Base-by-base conservation (phyloP, 2,329 filamentous ascomycete species). In the Claviceps fusiformis region DNA sequence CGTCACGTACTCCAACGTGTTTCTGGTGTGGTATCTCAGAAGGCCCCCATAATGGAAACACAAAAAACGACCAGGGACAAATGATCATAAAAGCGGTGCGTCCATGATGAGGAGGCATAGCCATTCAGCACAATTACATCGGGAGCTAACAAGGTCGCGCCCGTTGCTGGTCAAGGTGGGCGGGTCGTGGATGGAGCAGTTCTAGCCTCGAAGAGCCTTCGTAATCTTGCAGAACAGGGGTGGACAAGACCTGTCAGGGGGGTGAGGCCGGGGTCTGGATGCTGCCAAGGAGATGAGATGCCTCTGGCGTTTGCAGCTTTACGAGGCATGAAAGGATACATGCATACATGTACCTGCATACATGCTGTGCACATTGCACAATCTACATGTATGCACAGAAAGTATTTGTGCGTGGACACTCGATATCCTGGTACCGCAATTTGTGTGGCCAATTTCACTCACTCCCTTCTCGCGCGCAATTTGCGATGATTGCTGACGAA, bases 221-320 rank as follows among this genome's bases (percentile, higher is more conserved):
- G 54, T 50, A 55, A 55, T 55, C 31, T 55, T 53, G 50, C 50
- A 27, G 44, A 53, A 53, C 54, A 45, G 44, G 50, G 44, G 39
- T 17, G 10, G 11, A 31, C 46, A 45, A 35, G 10, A 46, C 39
- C n/a, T 35, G 50, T 33, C 17, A 29, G 29, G 53, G 10, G 35
- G 27, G 27, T 41, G 13, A 49, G 41, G 31, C 13, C 52, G 41
- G 52, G 44, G 52, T 19, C 17, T 3, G 27, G 5, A 49, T 33
- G 47, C 47, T 17, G 27, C 3, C 35, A 37, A 37, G 35, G 35
- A 37, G 35, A 11, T 37, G 35, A 37, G 35, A 37, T 37, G 35
- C 9, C 35, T 41, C 37, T 4, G 37, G 37, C 11, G 37, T 41
- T 41, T n/a, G 37, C 37, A 41, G 37, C 37, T 3, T 15, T 17